These are phyloP conservation scores for Neobulgaria alba DNA, from an alignment of 2,329 filamentous ascomycete genomes.

Conservation along the genomic window DNA sequence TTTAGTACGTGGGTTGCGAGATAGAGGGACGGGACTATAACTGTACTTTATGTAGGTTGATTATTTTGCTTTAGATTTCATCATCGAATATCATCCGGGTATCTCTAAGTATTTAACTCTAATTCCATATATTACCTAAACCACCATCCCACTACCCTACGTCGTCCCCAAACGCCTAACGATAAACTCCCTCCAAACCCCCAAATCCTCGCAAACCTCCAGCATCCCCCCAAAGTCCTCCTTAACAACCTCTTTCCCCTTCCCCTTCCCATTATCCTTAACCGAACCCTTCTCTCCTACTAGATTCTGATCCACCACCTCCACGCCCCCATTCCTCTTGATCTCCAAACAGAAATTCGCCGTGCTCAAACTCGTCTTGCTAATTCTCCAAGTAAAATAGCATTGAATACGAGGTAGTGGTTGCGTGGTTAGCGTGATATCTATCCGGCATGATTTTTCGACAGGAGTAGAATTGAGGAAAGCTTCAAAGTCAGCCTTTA, in stretches of 20 bases:
- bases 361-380: slow-evolving; percentile 8
- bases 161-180: slow-evolving; percentile 23
- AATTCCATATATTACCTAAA: no score
- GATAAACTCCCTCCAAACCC: slow-evolving; percentile 44
- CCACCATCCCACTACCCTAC: no score
- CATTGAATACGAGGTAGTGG: slow-evolving; percentile 22
- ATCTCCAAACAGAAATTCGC: slow-evolving; percentile 28
- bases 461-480: slow-evolving; percentile 21
- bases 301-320: slow-evolving; percentile 25
- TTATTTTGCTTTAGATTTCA: no score
- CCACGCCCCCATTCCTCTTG: slow-evolving; percentile 23
- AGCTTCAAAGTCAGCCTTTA: slow-evolving; percentile 21
- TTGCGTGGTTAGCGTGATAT: slow-evolving; percentile 25
- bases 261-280: slow-evolving; percentile 11
- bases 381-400: slow-evolving; percentile 24
- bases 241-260: slow-evolving; percentile 13
- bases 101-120: no score
- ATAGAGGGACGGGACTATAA: no score
- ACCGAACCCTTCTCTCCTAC: slow-evolving; percentile 2
- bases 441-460: slow-evolving; percentile 16
- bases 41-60: no score
- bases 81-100: no score
- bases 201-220: slow-evolving; percentile 39
- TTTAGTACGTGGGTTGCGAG: no score
- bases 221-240: slow-evolving; percentile 35